These are phyloP conservation scores for Pichia sp. DNA, from an alignment of 1,139 yeast species.

Conservation along the genomic window DNA sequence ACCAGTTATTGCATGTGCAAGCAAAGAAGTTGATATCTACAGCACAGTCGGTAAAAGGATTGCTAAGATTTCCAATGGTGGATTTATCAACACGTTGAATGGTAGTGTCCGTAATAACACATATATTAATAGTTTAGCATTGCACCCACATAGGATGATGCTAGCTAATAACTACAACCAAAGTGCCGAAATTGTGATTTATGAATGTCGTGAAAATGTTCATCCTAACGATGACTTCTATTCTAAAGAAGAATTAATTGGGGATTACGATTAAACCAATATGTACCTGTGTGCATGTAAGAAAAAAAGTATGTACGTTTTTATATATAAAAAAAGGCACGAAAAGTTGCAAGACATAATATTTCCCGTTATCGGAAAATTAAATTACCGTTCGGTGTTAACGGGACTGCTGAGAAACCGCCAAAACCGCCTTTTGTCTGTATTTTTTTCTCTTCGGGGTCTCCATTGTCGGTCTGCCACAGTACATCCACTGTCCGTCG, in stretches of 20 bases:
- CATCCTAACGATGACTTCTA: conserved; percentile 14
- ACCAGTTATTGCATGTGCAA: conserved; percentile 83
- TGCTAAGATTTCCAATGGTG: conserved; percentile 46
- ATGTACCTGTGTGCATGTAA: not conserved
- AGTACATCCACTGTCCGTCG: too few relatives aligned
- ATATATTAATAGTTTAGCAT: conserved; percentile 59
- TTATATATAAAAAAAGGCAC: too few relatives aligned
- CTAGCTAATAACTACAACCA: conserved; percentile 81
- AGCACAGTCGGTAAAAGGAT: conserved; percentile 77
- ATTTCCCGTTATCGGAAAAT: too few relatives aligned
- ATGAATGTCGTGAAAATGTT: conserved; percentile 39
- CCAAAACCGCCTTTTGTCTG: too few relatives aligned
- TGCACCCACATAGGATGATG: conserved; percentile 96
- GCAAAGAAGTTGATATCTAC: conserved; percentile 77
- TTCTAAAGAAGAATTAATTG: conserved; percentile 14
- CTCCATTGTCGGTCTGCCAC: too few relatives aligned
- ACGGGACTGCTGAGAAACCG: too few relatives aligned
- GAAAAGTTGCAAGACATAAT: too few relatives aligned
- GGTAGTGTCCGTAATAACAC: conserved; percentile 41
- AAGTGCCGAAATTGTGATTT: conserved; percentile 67
- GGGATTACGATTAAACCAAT: conserved; percentile 6
- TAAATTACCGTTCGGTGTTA: too few relatives aligned
- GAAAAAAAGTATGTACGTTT: not conserved
- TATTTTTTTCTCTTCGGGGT: too few relatives aligned
- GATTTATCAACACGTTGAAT: conserved; percentile 32